Base-by-base conservation (phyloP, 805 yeast genomes). In the Candida golubevii region DNA sequence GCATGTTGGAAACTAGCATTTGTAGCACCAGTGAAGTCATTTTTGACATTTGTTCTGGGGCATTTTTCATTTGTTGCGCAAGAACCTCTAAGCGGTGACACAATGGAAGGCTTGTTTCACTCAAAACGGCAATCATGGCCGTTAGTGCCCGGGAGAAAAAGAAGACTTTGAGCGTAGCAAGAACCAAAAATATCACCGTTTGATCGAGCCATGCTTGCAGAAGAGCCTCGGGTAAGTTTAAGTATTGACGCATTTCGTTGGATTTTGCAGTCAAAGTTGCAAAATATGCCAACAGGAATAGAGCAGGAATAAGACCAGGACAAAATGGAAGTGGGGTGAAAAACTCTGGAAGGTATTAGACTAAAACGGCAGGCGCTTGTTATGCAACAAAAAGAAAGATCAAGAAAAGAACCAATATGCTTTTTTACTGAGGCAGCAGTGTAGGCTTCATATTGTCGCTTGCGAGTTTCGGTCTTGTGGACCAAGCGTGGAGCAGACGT, bases 181-280 rank as follows among this genome's bases (percentile, higher is more conserved):
- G 59, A 0, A 78, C 51, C 11, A 83, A 46, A 1, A 79, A 56
- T 1, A 89, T 46, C 0, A 95, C 75, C 56, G 77, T 79, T 46
- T 79, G 75, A 57, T 88, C 85, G 15, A 86, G 56, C 79, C 85
- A 80, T 8, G 77, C 61, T 55, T 86, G 93, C 4, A 86, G 73
- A 7, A 84, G 51, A 38, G 77, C 59, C 47, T 83, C 89, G 14
- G 61, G 56, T 4, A 80, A 59, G 36, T 69, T 69, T 33, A 84
- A 63, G 55, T 76, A 81, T 11, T 42, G 40, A 26, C 52, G 43
- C 47, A 42, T 47, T 11, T 18, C n/a, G n/a, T n/a, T 18, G 23
- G 23, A 18, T 18, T 18, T 18, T 18, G 23, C 23, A 18, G 23
- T 18, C 23, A 18, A 18, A 18, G 23, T 18, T 18, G 23, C 23